Base-by-base conservation (phyloP, 352 stramenopile species). In the Phytophthora ramorum region DNA sequence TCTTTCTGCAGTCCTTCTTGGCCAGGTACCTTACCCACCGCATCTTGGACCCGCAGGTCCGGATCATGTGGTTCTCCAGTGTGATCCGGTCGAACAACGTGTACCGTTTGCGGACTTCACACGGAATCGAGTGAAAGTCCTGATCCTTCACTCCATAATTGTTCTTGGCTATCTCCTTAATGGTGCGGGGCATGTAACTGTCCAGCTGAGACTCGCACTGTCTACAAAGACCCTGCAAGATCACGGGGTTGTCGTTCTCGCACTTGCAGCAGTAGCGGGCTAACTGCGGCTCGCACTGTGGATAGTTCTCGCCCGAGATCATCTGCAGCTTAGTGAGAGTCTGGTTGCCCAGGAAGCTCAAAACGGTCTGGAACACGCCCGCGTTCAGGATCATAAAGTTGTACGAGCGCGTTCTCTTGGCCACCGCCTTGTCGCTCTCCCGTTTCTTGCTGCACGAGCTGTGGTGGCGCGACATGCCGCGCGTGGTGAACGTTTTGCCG, bases 291-390 rank as follows among this genome's bases (percentile, higher is more conserved):
- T 74, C 51, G 46, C 70, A 78, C 1, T 51, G 1, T 0, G 16
- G 7, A 44, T 66, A 78, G 1, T 8, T 30, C 26, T 72, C 60
- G 12, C 70, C 65, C 28, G 66, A 75, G 24, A 73, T 44, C 14
- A 30, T 37, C 26, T 79, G 70, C 40, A 78, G 47, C 55, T 78
- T 78, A 14, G 57, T 72, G 28, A 75, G 60, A 19, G 60, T 50
- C 47, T 78, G 71, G 37, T 78, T 76, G 28, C 48, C 34, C 20
- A 79, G 44, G 30, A 71, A 79, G 9, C n/a, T 34, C 0, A 69
- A 28, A 4, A 76, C 37, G 9, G 58, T 16, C 19, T 66, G 49
- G 26, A 70, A 51, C 3, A 70, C 48, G 1, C 14, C 12, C 22
- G 69, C 63, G 28, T 65, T 64, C 4, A 61, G 6, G 28, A 74